Conservation (phyloP, 2,329 filamentous ascomycete species). For the Pseudogymnoascus verrucosus region DNA sequence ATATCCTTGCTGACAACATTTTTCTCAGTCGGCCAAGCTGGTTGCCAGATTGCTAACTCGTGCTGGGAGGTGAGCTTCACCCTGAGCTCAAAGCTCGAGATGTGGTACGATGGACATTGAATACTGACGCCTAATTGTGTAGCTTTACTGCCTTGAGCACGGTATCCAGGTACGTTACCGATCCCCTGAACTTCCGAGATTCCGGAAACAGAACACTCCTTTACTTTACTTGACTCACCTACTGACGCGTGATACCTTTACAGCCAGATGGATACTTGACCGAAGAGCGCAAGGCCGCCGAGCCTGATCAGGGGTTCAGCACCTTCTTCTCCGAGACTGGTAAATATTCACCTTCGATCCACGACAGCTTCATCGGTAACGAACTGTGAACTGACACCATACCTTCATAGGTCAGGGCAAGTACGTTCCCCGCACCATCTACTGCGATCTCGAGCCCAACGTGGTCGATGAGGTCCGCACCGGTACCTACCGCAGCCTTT, state of each 20-base stretch:
- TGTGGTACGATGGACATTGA: not conserved
- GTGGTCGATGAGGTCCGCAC: conserved; percentile 99
- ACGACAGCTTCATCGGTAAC: conserved; percentile 10
- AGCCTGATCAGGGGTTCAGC: conserved; percentile 96
- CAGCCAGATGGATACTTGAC: conserved; percentile 98
- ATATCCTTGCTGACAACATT: conserved; percentile 28
- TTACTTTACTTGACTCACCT: not conserved
- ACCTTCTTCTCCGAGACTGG: conserved; percentile 99
- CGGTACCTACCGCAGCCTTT: conserved; percentile 88
- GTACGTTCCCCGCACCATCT: conserved; percentile 98
- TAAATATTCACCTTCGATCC: conserved; percentile 39
- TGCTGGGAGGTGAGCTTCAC: conserved; percentile 92
- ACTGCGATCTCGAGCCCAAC: conserved; percentile 99
- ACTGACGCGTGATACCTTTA: conserved; percentile 29
- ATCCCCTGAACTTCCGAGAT: not conserved
- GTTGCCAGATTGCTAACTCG: conserved; percentile 99
- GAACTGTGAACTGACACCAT: conserved; percentile 25
- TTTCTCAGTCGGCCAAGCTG: conserved; percentile 87
- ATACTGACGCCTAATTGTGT: conserved; percentile 31
- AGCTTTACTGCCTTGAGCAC: conserved; percentile 99
- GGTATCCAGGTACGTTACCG: conserved; percentile 80
- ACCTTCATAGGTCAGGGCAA: conserved; percentile 74
- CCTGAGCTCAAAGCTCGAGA: not conserved
- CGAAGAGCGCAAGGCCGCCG: conserved; percentile 89
- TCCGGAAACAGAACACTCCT: not conserved